A percentile compares a stretch with the other conserved stretches of the same genome.
phyloP scores from a whole-genome alignment of 1,284 basidiomycete genomes.

The Neotropicomus parvogracilis region DNA sequence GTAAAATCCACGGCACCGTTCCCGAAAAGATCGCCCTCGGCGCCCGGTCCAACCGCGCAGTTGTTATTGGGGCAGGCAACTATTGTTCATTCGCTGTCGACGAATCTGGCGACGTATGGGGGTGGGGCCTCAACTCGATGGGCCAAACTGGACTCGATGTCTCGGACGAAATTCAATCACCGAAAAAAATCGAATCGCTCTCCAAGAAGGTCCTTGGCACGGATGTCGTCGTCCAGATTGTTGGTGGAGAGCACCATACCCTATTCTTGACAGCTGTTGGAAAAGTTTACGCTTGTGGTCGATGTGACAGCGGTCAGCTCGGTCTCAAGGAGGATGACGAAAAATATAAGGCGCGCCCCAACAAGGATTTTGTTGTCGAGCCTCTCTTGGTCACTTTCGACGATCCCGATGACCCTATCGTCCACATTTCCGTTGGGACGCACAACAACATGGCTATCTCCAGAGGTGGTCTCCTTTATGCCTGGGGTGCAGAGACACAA shows the following conservation, averaged over 20 bases:
- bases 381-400: conserved; percentile 67
- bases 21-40: conserved; percentile 82
- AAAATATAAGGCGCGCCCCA: conserved; percentile 49
- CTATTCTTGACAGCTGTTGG: conserved; percentile 84
- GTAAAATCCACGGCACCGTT: conserved; percentile 78
- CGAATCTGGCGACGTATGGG: conserved; percentile 77
- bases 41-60: conserved; percentile 62
- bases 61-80: conserved; percentile 73
- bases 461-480: conserved; percentile 72
- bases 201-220: conserved; percentile 65
- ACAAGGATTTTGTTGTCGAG: conserved; percentile 57
- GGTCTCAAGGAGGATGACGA: conserved; percentile 65
- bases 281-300: conserved; percentile 79
- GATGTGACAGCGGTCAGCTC: conserved; percentile 75
- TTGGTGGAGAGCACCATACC: conserved; percentile 82
- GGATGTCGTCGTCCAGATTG: conserved; percentile 67
- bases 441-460: conserved; percentile 85
- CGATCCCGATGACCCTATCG: conserved; percentile 62
- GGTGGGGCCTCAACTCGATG: conserved; percentile 87
- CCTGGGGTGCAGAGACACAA: conserved; percentile 83
- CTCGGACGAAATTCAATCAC: conserved; percentile 56
- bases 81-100: conserved; percentile 91
- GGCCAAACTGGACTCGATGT: conserved; percentile 61
- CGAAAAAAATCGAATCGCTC: conserved; percentile 66
- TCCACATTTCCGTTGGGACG: conserved; percentile 72